Base-by-base conservation (phyloP, 192 early-diverging fungal genomes). In the Irineochytrium annulatum region DNA sequence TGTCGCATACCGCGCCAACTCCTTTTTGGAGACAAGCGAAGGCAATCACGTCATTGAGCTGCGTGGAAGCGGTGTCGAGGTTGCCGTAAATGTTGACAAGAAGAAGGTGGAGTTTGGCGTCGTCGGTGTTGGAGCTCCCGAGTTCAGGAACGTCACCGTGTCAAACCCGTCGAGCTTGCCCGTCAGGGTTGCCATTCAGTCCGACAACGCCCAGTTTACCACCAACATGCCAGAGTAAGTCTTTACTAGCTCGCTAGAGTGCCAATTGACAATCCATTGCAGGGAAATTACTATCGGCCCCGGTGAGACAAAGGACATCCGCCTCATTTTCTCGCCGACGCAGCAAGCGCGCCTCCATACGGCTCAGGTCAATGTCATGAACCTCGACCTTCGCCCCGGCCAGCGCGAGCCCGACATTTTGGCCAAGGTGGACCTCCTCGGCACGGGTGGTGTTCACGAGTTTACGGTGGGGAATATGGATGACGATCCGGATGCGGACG, bases 71-170 rank as follows among this genome's bases (percentile, higher is more conserved):
- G 73, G 76, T 14, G 72, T 77, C 8, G 61, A 71, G n/a, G 67
- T 76, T 1, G 64, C 68, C 0, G 37, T 82, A 11, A 37, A 29
- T 6, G 32, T 82, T 4, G 62, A 65, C 43, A 43, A 16, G 1
- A 22, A 31, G 4, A 55, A 72, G 34, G 61, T 66, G 13, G 60
- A 76, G 57, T 82, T 82, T 68, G 80, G 80, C 2, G 67, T 74
- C 3, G 74, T 82, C 34, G 80, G 80, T 3, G 60, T 78, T n/a
- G 71, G 60, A 4, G 65, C 72, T 28, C 73, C 74, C 17, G 80
- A 82, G 56, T 78, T 69, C 45, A 56, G 70, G 16, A 62, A 65
- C 13, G 32, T 81, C 27, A 54, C 34, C 6, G 54, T 77, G 39
- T 60, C 19, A 19, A 81, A 81, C 43, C 67, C 65, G 5, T 69